Evolutionary conservation across 75 land plant genomes (phyloP), one percentile per base, ranked within the genome.

Genomic region (Picea sitchensis): DNA sequence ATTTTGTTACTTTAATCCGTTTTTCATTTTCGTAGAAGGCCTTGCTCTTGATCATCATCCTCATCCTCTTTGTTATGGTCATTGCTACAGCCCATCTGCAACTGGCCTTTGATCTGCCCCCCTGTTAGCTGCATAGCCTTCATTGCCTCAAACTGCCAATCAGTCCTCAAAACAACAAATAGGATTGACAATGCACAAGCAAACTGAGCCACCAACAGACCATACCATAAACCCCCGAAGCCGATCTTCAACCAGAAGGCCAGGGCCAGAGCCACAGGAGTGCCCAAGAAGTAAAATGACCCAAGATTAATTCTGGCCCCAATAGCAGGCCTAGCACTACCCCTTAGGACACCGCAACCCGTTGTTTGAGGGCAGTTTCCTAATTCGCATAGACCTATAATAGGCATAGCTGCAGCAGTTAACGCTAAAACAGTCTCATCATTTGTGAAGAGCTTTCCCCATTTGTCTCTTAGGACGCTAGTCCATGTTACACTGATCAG

Each of bases 291-390:
- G 87, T 95, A 95, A 67, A 95, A 95, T 17, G 94, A 93, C 26
- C 83, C 87, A 11, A 95, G 77, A 80, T 93, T 95, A 81, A 95
- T 90, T 12, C 94, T 81, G 38, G 92, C 98, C 4, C 96, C 98
- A 13, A 91, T 81, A 0, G 87, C 89, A 13, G 96, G 96, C 77
- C 98, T 47, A 4, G 98, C 98, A 34, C 92, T 91, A 59, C 98
- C 98, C 21, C 98, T 86, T 65, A 95, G 82, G 59, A 95, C 87
- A 26, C 98, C 98, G 73, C 94, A 93, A 41, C 94, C 98, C 1
- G 98, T 90, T 68, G 98, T 95, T 68, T 95, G 98, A 11, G 98
- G 98, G 81, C 98, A 91, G 87, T 93, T 95, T 30, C 94, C 96
- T 18, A 95, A 88, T 85, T 93, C 98, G 75, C 98, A 95, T 5